Conservation (phyloP, 2,329 filamentous ascomycete genomes). For the Colletotrichum orbiculare region DNA sequence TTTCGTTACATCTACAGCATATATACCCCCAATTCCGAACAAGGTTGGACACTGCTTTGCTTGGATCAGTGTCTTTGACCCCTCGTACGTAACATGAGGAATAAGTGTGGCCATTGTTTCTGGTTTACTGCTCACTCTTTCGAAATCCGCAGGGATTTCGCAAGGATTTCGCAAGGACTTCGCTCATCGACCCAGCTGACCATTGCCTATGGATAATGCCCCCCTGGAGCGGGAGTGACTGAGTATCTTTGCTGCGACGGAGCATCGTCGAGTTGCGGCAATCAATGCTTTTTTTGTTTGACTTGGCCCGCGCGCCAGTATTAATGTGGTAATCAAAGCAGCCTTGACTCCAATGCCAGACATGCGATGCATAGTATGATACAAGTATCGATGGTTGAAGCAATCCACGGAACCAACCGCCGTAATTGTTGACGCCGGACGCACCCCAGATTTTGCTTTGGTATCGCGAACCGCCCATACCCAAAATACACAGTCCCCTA, state of each 20-base stretch:
- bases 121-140: not conserved
- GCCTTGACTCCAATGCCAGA: slow-evolving; percentile 1
- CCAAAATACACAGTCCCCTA: not conserved
- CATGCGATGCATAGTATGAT: slow-evolving; percentile 6
- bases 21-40: not conserved
- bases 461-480: slow-evolving; percentile 32
- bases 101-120: no score
- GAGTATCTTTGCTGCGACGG: no score
- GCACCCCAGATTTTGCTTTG: slow-evolving; percentile 20
- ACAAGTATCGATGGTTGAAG: not conserved
- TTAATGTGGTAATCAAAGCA: not conserved
- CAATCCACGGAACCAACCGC: slow-evolving; percentile 20
- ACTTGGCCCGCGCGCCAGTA: slow-evolving; percentile 13
- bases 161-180: no score
- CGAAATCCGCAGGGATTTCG: no score
- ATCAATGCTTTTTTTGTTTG: slow-evolving; percentile 7
- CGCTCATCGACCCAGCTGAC: no score
- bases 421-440: slow-evolving; percentile 25
- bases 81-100: no score
- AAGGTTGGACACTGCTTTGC: no score
- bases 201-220: no score
- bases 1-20: not conserved
- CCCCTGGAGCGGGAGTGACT: no score
- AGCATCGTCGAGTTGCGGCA: not conserved
- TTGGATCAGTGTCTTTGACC: no score